Conservation (phyloP, 2,329 filamentous ascomycete genomes). For the Colletotrichum eleusines region DNA sequence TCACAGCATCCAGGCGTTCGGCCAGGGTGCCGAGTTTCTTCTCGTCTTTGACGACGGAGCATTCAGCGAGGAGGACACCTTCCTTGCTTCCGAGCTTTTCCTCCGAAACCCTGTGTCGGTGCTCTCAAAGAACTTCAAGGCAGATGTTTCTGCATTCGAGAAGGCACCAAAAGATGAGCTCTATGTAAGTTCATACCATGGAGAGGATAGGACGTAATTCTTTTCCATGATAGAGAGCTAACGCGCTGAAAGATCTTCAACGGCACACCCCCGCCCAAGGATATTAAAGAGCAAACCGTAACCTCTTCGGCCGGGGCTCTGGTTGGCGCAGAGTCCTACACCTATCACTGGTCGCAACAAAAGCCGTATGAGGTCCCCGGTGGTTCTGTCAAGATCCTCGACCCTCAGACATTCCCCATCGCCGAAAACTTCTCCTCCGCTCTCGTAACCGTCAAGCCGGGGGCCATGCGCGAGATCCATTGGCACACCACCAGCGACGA, state of each 20-base stretch:
- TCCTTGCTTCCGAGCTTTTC: slow-evolving; percentile 67
- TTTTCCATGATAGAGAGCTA: neutral
- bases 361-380: slow-evolving; percentile 64
- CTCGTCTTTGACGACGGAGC: slow-evolving; percentile 70
- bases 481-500: slow-evolving; percentile 73
- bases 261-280: slow-evolving; percentile 60
- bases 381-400: slow-evolving; percentile 70
- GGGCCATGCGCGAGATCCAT: slow-evolving; percentile 74
- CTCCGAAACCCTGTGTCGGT: slow-evolving; percentile 64
- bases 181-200: slow-evolving; percentile 48
- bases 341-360: slow-evolving; percentile 66
- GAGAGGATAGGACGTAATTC: neutral
- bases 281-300: slow-evolving; percentile 61
- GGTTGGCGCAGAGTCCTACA: slow-evolving; percentile 55
- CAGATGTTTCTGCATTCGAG: slow-evolving; percentile 60
- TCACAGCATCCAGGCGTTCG: slow-evolving; percentile 66
- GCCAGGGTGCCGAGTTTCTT: slow-evolving; percentile 68
- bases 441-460: slow-evolving; percentile 68
- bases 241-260: slow-evolving; percentile 57
- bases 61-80: slow-evolving; percentile 71
- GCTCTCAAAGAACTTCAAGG: slow-evolving; percentile 66
- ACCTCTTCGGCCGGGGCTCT: slow-evolving; percentile 59
- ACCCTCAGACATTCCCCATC: slow-evolving; percentile 68
- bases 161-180: slow-evolving; percentile 60
- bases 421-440: slow-evolving; percentile 67